These are phyloP conservation scores for Fusarium humuli DNA, from an alignment of 2,329 filamentous ascomycete genomes.

Conservation along the genomic window DNA sequence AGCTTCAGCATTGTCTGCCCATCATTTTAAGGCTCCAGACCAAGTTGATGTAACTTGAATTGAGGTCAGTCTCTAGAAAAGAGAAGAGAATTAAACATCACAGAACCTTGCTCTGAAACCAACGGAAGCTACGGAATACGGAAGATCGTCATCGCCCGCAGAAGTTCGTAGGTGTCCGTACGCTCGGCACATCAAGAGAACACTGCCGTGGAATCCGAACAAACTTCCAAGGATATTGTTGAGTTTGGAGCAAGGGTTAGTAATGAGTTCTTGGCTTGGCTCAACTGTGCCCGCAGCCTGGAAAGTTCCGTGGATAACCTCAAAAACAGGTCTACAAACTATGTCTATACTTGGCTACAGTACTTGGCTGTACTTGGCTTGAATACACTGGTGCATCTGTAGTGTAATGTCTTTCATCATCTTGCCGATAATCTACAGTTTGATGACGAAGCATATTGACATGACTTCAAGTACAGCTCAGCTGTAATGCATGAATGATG, in stretches of 20 bases:
- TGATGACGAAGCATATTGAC: constrained; percentile 21
- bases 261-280: neutral
- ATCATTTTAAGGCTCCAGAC: constrained; percentile 1
- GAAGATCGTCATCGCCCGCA: constrained; percentile 15
- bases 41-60: neutral
- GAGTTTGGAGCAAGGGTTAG: constrained; percentile 4
- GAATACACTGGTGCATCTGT: constrained; percentile 8
- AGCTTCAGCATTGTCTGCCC: constrained; percentile 12
- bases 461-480: neutral
- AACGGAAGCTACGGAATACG: constrained; percentile 8
- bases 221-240: constrained; percentile 9
- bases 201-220: constrained; percentile 6
- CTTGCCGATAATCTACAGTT: neutral
- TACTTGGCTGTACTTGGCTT: neutral
- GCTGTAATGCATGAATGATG: constrained; percentile 3
- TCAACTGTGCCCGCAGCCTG: constrained; percentile 6
- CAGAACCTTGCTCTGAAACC: neutral
- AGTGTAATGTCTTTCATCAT: constrained; percentile 19
- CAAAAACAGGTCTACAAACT: neutral
- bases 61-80: neutral
- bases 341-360: neutral
- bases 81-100: neutral
- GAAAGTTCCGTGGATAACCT: constrained; percentile 10
- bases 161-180: neutral
- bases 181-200: constrained; percentile 6